These are phyloP conservation scores for Lipomyces sp. DNA, from an alignment of 805 yeast genomes.

Conservation along the genomic window DNA sequence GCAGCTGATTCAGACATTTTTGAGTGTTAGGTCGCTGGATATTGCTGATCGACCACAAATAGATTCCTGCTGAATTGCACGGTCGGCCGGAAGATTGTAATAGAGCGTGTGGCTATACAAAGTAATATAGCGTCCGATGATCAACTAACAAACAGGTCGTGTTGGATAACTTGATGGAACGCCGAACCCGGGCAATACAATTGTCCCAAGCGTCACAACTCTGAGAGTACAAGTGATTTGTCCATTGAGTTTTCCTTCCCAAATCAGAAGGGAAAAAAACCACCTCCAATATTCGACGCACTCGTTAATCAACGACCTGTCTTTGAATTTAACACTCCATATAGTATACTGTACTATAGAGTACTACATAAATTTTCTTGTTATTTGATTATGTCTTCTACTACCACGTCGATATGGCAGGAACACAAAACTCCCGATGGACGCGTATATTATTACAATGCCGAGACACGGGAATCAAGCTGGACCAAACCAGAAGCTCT, in stretches of 20 bases:
- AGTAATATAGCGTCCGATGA: neutral
- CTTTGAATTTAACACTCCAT: neutral
- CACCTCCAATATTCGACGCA: too few species aligned
- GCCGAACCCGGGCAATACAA: neutral
- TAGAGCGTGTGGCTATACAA: neutral
- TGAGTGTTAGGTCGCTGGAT: neutral
- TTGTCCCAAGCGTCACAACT: neutral
- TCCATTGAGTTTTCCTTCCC: neutral
- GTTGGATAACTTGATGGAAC: too few species aligned
- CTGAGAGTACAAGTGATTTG: neutral
- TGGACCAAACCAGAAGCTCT: slow-evolving; percentile 80
- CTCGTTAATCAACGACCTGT: neutral
- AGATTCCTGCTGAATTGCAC: neutral
- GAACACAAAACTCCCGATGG: slow-evolving; percentile 68
- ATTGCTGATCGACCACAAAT: neutral
- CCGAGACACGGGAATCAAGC: slow-evolving; percentile 66
- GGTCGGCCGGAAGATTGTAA: neutral
- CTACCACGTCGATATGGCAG: slow-evolving; percentile 56
- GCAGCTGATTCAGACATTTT: slow-evolving; percentile 5
- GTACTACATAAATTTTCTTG: neutral
- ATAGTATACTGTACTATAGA: neutral
- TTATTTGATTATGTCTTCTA: neutral
- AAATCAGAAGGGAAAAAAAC: too few species aligned
- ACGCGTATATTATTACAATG: slow-evolving; percentile 70
- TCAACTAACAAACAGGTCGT: too few species aligned